phyloP scores from a whole-genome alignment of 148 eudicot species.

The Fagopyrum homotropicum region DNA sequence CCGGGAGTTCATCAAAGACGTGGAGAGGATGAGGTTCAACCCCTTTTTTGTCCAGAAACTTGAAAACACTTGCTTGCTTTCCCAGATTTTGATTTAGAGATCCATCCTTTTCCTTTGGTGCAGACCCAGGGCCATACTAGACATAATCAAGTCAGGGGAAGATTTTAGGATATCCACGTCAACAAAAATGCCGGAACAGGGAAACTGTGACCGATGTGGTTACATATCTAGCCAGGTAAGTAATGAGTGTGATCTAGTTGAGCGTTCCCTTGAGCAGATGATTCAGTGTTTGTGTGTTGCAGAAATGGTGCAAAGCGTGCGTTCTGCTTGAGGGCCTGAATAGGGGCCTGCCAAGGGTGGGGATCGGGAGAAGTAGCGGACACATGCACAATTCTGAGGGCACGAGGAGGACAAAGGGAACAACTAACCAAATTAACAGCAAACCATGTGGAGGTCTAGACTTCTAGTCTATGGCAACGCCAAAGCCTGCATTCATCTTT shows the following conservation, averaged over 20 bases:
- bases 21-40: conserved; percentile 83
- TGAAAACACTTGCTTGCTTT: background rate
- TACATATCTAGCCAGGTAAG: conserved; percentile 89
- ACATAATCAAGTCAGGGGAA: conserved; percentile 93
- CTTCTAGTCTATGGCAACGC: conserved; percentile 28
- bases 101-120: background rate
- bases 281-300: conserved; percentile 15
- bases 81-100: background rate
- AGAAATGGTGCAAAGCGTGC: conserved; percentile 99
- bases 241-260: background rate
- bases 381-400: conserved; percentile 25
- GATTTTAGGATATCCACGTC: conserved; percentile 82
- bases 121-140: conserved; percentile 96
- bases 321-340: conserved; percentile 87
- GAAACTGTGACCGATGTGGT: conserved; percentile 93
- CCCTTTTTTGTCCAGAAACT: background rate
- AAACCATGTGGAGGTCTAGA: conserved; percentile 80
- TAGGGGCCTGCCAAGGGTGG: conserved; percentile 89
- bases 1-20: conserved; percentile 92
- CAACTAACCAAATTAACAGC: conserved; percentile 47
- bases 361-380: conserved; percentile 72
- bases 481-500: no score
- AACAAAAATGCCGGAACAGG: conserved; percentile 99
- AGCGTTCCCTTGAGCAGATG: background rate
- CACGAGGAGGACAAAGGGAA: conserved; percentile 31